Base-by-base conservation (phyloP, 2,329 filamentous ascomycete species). In the Neofusicoccum umdonicola region DNA sequence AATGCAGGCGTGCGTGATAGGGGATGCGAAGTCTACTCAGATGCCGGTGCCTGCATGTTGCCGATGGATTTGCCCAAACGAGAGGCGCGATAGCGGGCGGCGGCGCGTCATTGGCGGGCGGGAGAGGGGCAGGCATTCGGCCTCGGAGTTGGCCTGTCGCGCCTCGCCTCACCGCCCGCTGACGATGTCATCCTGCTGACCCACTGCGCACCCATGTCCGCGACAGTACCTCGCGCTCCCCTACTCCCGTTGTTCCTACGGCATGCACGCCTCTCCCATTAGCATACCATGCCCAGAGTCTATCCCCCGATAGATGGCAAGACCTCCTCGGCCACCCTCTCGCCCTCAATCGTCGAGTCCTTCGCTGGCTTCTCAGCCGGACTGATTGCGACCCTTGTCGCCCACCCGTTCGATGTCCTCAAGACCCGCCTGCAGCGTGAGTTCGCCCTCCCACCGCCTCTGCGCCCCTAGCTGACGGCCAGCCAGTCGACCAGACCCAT, bases 391-490 rank as follows among this genome's bases (percentile, higher is more conserved):
- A 98, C 95, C 27, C 84, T 98, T 56, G 89, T 88, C 64, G 90
- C 95, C 61, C 94, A 98, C 76, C 95, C 95, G 37, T 87, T 99
- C 66, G 95, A 99, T 80, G 88, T 99, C 68, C 88, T 98, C 76
- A 99, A 99, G 84, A 98, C 94, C 67, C 90, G 95, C 68, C 88
- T 99, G 75, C 95, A 99, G 81, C 88, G 91, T 93, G 81, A 65
- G 81, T 74, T 44, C n/a, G 60, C 31, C 31, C 41, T 41, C 47
- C 47, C 37, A 19, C 35, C 45, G 22, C 39, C n/a, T 11, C 35
- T 17, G 52, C 45, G 19, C 19, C 19, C 35, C 11, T 42, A 42
- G 35, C 39, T 66, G 50, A 66, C 54, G 41, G 47, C 35, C 27
- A 19, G 31, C 19, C 48, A 66, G 65, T 67, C 48, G 62, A 67